These are phyloP conservation scores for Ajuga reptans DNA, from an alignment of 305 asterid species.

Conservation along the genomic window DNA sequence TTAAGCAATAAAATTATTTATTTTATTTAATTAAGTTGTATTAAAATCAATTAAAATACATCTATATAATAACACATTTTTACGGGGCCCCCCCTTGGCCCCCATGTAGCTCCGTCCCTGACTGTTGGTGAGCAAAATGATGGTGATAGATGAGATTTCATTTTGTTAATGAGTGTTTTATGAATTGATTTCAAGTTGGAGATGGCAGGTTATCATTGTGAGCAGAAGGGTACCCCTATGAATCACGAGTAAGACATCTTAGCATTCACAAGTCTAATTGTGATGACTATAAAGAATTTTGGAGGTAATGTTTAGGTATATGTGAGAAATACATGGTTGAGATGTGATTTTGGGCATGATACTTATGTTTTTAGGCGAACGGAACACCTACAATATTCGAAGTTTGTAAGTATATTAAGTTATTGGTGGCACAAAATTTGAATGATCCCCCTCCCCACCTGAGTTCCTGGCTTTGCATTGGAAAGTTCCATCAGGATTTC, in stretches of 20 bases:
- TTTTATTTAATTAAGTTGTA: too few relatives aligned
- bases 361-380: background rate
- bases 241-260: background rate
- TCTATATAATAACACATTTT: too few relatives aligned
- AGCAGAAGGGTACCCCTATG: background rate
- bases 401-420: too few relatives aligned
- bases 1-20: too few relatives aligned
- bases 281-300: background rate
- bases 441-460: background rate
- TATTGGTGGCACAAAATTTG: background rate
- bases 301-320: background rate
- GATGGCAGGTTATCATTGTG: background rate
- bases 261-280: background rate
- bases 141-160: background rate
- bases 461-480: background rate
- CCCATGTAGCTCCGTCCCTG: too few relatives aligned
- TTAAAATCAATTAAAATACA: too few relatives aligned
- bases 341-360: background rate
- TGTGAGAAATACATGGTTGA: background rate
- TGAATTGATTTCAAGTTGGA: background rate
- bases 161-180: background rate
- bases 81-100: too few relatives aligned
- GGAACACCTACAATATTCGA: background rate
- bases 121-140: background rate
- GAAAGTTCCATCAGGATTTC: background rate